Evolutionary conservation across 2,329 filamentous ascomycete genomes (phyloP).

Genomic region (Amesomyces nigricolor): DNA sequence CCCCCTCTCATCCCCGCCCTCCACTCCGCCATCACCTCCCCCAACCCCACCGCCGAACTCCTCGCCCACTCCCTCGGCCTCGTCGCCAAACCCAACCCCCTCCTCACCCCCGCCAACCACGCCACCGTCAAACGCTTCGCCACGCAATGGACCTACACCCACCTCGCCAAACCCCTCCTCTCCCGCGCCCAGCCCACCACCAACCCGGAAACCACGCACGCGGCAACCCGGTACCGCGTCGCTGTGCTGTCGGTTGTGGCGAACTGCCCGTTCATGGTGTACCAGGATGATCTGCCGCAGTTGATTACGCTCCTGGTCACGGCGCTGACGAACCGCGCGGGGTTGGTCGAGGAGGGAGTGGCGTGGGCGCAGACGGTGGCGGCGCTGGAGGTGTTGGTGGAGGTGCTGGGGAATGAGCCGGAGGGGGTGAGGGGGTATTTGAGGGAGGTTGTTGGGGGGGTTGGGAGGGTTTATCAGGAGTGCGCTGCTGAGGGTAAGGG

Average conservation of each 20-base stretch:
- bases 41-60: conserved; percentile 31
- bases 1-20: conserved; percentile 28
- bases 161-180: conserved; percentile 43
- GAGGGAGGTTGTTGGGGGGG: conserved; percentile 43
- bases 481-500: conserved; percentile 17
- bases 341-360: conserved; percentile 26
- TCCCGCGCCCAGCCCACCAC: conserved; percentile 36
- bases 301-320: conserved; percentile 47
- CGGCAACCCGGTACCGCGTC: conserved; percentile 40
- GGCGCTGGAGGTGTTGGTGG: conserved; percentile 44
- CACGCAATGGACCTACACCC: conserved; percentile 44
- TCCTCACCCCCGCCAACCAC: conserved; percentile 38
- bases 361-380: conserved; percentile 38
- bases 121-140: conserved; percentile 40
- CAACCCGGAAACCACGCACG: conserved; percentile 22
- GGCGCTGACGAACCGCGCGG: conserved; percentile 38
- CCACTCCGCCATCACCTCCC: conserved; percentile 32
- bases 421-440: conserved; percentile 44
- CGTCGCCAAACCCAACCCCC: conserved; percentile 37
- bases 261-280: conserved; percentile 46
- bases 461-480: conserved; percentile 34
- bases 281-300: conserved; percentile 44
- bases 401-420: conserved; percentile 43
- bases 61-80: conserved; percentile 40
- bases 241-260: conserved; percentile 45